Percentiles rank a stretch among this genome's conserved stretches.
These are phyloP conservation scores for Beauveria scarabaeidicola DNA, from an alignment of 2,329 filamentous ascomycete genomes.

Conservation along the genomic window DNA sequence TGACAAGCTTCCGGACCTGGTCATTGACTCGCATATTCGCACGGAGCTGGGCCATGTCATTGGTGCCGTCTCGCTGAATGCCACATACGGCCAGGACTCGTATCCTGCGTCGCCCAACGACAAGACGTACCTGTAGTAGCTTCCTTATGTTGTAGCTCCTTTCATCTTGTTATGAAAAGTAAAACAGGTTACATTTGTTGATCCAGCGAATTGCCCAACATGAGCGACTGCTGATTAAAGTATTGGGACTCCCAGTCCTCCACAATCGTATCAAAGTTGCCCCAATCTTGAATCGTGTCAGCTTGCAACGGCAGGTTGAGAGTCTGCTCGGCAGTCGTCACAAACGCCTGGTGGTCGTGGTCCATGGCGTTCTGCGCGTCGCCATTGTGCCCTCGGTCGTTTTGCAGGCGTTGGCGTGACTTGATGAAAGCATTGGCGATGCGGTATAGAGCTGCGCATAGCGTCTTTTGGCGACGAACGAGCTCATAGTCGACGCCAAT, in stretches of 20 bases:
- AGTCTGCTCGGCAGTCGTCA: neutral
- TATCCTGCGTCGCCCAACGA: conserved; percentile 34
- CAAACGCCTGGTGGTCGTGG: neutral
- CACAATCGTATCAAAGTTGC: conserved; percentile 8
- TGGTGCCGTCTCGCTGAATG: conserved; percentile 42
- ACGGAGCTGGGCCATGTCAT: conserved; percentile 43
- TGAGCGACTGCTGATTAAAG: conserved; percentile 8
- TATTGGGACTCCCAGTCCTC: conserved; percentile 10
- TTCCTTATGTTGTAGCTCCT: no score
- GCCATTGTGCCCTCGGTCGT: neutral
- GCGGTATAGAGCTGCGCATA: conserved; percentile 5
- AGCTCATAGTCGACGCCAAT: neutral
- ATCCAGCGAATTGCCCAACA: conserved; percentile 5
- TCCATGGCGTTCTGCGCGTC: neutral
- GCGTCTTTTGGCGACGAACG: conserved; percentile 2
- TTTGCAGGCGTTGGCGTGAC: neutral
- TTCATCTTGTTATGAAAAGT: neutral
- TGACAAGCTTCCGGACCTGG: conserved; percentile 32
- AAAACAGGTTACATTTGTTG: neutral
- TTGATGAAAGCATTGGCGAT: conserved; percentile 5
- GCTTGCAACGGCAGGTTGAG: conserved; percentile 6
- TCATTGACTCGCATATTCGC: conserved; percentile 47
- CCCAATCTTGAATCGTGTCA: conserved; percentile 3
- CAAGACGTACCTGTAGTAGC: conserved; percentile 15
- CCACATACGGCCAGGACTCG: conserved; percentile 43